These are phyloP conservation scores for Suillus plorans DNA, from an alignment of 768 basidiomycete species.

Conservation along the genomic window DNA sequence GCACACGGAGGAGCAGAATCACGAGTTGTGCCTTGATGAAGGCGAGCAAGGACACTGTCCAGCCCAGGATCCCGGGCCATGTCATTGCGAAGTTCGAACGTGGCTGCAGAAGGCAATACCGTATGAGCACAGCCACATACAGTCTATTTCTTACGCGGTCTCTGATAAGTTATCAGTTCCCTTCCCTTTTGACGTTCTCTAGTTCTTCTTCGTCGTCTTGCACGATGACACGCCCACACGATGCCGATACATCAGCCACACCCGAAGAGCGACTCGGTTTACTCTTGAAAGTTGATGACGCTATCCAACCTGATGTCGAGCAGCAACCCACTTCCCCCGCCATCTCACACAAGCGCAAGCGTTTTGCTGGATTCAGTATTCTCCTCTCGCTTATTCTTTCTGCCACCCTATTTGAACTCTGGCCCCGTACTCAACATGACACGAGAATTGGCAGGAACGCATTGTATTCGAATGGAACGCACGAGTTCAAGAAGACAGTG, in stretches of 20 bases:
- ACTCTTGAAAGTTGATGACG: slow-evolving; percentile 16
- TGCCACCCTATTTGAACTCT: slow-evolving; percentile 10
- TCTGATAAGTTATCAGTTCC: too few species aligned
- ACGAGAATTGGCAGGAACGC: slow-evolving; percentile 19
- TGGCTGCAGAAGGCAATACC: not conserved
- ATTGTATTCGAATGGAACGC: slow-evolving; percentile 76
- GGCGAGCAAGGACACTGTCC: slow-evolving; percentile 10
- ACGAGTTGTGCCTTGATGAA: slow-evolving; percentile 23
- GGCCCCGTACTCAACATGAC: not conserved
- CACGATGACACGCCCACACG: not conserved
- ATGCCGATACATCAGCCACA: not conserved
- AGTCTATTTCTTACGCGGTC: not conserved
- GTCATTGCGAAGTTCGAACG: not conserved
- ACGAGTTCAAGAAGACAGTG: slow-evolving; percentile 78
- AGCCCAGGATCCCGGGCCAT: not conserved
- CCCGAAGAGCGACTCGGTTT: slow-evolving; percentile 26
- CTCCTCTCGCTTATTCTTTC: slow-evolving; percentile 18
- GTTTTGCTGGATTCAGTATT: slow-evolving; percentile 11
- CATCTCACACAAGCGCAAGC: slow-evolving; percentile 11
- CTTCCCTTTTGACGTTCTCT: not conserved
- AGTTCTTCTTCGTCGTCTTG: not conserved
- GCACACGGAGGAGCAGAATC: slow-evolving; percentile 57
- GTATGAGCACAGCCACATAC: slow-evolving; percentile 13
- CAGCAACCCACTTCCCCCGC: slow-evolving; percentile 3
- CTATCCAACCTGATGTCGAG: not conserved